Percentiles rank a stretch among this genome's conserved stretches.
Evolutionary conservation across 2,329 filamentous ascomycete species (phyloP).

Genomic region (Talaromyces albobiverticillius): DNA sequence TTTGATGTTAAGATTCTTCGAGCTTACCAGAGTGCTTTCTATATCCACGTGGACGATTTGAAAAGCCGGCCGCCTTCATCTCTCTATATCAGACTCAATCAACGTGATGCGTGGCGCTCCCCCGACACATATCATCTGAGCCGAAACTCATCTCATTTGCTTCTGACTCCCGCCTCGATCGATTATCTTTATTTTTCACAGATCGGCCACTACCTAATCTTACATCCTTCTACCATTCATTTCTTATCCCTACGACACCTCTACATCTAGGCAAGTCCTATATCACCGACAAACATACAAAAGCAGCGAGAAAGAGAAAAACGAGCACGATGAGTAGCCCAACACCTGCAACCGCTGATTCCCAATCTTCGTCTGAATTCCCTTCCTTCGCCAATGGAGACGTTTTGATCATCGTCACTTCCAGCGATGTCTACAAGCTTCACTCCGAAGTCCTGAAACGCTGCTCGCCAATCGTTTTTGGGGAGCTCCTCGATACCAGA

Average conservation of each 20-base stretch:
- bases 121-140: background rate
- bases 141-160: background rate
- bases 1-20: background rate
- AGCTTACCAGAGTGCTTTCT: background rate
- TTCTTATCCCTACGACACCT: background rate
- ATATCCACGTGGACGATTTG: background rate
- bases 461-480: slow-evolving; percentile 21
- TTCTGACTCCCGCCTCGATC: background rate
- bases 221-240: background rate
- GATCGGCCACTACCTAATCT: background rate
- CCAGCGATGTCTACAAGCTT: slow-evolving; percentile 35
- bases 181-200: slow-evolving; percentile 9
- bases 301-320: background rate
- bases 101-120: background rate
- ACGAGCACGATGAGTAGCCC: background rate
- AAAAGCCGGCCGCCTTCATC: background rate
- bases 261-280: background rate
- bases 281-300: background rate
- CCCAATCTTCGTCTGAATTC: slow-evolving; percentile 21
- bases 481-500: slow-evolving; percentile 19
- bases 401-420: slow-evolving; percentile 35
- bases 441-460: slow-evolving; percentile 30
- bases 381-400: slow-evolving; percentile 39
- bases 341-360: background rate
- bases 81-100: background rate